Base-by-base conservation (phyloP, 208 protist genomes). In the Balamuthia mandrillaris region DNA sequence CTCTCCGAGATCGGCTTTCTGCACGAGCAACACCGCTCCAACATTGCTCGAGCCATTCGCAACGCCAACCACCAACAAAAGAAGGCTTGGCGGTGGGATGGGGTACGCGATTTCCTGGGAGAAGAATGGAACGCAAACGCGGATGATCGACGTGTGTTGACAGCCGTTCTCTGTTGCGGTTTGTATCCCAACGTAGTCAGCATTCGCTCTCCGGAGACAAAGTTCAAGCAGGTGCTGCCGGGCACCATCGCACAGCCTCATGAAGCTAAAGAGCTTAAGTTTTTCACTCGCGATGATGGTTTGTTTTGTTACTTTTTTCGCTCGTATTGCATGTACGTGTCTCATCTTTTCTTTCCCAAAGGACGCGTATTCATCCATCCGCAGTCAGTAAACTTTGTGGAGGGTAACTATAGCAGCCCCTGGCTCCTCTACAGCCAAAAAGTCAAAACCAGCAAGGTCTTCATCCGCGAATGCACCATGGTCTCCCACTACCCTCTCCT, bases 391-490 rank as follows among this genome's bases (percentile, higher is more conserved):
- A 82, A 81, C 70, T 75, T 75, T n/a, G 33, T 27, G 29, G 70
- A 37, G 21, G 49, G 58, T 24, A 39, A 83, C 33, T 79, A 81
- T 21, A 54, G 65, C 3, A 39, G 29, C 41, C 85, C 51, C 31
- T 93, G 96, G 52, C 85, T 98, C 35, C 93, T 97, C 2, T 98
- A 96, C 91, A 89, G 95, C 70, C 96, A 98, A 68, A 97, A 97
- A 86, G 88, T 98, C 0, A 94, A 97, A 86, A 98, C 96, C 1
- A 95, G 93, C 7, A 89, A 87, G 56, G 94, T 96, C 1, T 98
- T 96, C 86, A 66, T 98, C 41, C 92, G 95, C 21, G 93, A 97
- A 70, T 92, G 95, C 21, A 96, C 94, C 3, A 91, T 96, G 77
- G 92, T 98, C 27, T 89, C 93, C 0, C 95, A 95, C 18, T 92